Base-by-base conservation (phyloP, 106 monocot species). In the Ottelia alismoides region DNA sequence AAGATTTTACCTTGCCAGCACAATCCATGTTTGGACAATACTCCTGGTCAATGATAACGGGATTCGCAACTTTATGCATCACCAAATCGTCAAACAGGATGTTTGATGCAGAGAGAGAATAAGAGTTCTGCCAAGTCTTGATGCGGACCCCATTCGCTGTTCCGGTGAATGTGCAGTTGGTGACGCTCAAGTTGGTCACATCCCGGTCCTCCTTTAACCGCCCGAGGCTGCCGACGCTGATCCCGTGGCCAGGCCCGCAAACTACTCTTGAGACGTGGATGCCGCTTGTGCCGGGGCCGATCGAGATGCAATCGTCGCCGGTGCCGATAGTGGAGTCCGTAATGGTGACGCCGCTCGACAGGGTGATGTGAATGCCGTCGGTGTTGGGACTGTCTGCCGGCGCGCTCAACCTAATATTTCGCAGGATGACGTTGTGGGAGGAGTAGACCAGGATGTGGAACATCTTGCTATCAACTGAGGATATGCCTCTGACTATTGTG, bases 251-350 rank as follows among this genome's bases (percentile, higher is more conserved):
- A 4, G 67, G 67, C 0, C 67, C 67, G 26, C 67, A 68, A 27
- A 31, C 49, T 14, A 68, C 51, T 2, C 25, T 35, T 35, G 32
- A 35, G 32, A 68, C 44, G 32, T 9, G 17, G 11, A 68, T 11
- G 11, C 43, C 28, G 0, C n/a, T 40, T 23, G 44, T 68, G 27
- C 57, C 32, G 12, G 48, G 50, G 18, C 58, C 67, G 51, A 68
- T 52, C 25, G 67, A 68, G 51, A 68, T 66, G 57, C 66, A 66
- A 57, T 66, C 66, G 22, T 66, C 66, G 11, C 66, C 66, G 10
- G 66, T 66, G 32, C 58, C 24, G 25, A 68, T 58, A 35, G 16
- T 31, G 40, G 67, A 51, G 23, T 58, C 35, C 2, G 12, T 31
- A 17, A 68, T 52, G 32, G 18, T 17, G 1, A 68, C 26, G 58